These are phyloP conservation scores for Pichia sp. DNA, from an alignment of 1,139 yeast species.

Conservation along the genomic window DNA sequence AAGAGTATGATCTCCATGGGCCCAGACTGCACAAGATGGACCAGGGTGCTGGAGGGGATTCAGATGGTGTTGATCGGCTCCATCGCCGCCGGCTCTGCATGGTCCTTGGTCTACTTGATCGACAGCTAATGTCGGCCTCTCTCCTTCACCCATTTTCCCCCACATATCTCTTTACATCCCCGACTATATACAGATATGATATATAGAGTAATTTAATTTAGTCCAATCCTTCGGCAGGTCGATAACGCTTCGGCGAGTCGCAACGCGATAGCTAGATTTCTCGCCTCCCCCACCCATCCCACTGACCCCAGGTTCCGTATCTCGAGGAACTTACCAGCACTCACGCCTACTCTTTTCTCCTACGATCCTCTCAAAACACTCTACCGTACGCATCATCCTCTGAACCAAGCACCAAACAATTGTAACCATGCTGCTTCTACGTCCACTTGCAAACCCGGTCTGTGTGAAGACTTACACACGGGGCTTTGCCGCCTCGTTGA, in stretches of 20 bases:
- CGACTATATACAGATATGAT: background rate
- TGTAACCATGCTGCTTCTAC: background rate
- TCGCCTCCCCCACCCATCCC: background rate
- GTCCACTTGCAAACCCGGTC: background rate
- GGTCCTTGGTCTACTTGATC: conserved; percentile 81
- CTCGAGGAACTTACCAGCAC: background rate
- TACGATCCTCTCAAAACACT: background rate
- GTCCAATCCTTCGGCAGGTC: background rate
- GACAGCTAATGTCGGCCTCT: conserved; percentile 40
- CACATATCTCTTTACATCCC: background rate
- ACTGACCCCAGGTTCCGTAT: background rate
- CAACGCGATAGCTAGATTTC: background rate
- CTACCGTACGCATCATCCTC: background rate
- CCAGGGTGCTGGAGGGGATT: conserved; percentile 71
- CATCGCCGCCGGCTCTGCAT: conserved; percentile 94
- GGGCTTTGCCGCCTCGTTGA: background rate
- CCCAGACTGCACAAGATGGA: conserved; percentile 57
- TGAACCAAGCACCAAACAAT: background rate
- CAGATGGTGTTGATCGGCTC: conserved; percentile 95
- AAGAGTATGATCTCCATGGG: conserved; percentile 86
- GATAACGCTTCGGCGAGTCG: background rate
- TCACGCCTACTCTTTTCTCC: background rate
- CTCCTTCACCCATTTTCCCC: background rate
- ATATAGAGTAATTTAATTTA: background rate
- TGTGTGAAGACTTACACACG: background rate